Percentiles rank a stretch among this genome's conserved stretches.
Evolutionary conservation across 139 green algal genomes (phyloP).

Genomic region (Desmodesmus armatus): DNA sequence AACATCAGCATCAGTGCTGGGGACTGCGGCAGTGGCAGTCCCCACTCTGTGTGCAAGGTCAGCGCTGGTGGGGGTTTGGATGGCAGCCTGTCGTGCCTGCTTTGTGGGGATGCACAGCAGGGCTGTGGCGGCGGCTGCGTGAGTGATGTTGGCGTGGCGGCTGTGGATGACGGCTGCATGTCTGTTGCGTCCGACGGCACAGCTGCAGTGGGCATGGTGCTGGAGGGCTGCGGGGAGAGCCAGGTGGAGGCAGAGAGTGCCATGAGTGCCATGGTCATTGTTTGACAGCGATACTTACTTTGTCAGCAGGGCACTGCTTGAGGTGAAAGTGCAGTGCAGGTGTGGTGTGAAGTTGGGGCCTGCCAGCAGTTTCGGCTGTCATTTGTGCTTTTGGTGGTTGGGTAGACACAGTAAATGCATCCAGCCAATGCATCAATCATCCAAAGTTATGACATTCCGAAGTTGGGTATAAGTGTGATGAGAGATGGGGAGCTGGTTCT

Average conservation of each 20-base stretch:
- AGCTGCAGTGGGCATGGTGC: background rate
- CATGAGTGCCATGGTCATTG: background rate
- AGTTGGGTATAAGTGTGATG: background rate
- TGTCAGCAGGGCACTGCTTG: background rate
- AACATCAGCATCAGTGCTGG: background rate
- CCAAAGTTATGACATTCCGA: background rate
- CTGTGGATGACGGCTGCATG: background rate
- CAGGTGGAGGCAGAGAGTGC: background rate
- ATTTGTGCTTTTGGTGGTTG: background rate
- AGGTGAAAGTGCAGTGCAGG: background rate
- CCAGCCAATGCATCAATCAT: background rate
- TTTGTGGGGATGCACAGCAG: no score
- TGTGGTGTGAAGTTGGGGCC: background rate
- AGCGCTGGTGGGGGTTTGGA: background rate
- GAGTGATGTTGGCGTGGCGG: background rate
- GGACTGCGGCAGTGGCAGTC: background rate
- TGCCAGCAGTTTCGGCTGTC: background rate
- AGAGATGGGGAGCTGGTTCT: background rate
- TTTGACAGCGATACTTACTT: no score
- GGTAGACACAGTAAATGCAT: no score
- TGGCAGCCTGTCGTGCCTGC: background rate
- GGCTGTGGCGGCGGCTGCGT: background rate
- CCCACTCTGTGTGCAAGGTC: no score
- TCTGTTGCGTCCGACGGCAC: constrained; percentile 4
- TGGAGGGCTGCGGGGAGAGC: background rate